Base-by-base conservation (phyloP, 495 filamentous ascomycete genomes). In the Rhypophila decipiens region DNA sequence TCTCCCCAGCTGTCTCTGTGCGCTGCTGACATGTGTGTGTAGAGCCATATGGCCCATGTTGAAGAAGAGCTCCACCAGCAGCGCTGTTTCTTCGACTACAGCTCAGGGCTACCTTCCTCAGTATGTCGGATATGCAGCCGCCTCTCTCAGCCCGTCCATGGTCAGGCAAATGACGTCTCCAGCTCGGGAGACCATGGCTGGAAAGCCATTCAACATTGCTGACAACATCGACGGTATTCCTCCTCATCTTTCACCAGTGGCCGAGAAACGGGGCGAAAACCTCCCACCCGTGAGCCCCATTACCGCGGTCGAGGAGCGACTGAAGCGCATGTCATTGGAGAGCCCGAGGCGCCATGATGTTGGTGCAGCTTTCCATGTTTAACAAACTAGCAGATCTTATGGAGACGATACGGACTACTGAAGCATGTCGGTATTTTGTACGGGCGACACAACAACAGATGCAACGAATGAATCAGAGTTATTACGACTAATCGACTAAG, bases 31-130 rank as follows among this genome's bases (percentile, higher is more conserved):
- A 7, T 31, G 27, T n/a, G 13, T 31, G 27, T 31, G 27, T 7
- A 31, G 27, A 13, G 27, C 27, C 11, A 54, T 74, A 5, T 70
- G 66, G 70, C 63, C 69, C 1, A 65, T 72, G 52, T 31, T 73
- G 47, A 74, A 72, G 56, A 69, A 66, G 47, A 63, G 63, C 4
- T 57, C 66, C 11, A 55, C 70, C 8, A 71, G 70, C 44, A 64
- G 72, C 35, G 58, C 68, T 4, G 43, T 76, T 15, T 68, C 71
- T 1, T 68, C 70, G 31, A 70, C 71, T 5, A 76, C 69, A 5
- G 72, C 67, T 18, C 69, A 69, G 13, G 72, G 70, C 31, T 60
- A 66, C 29, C 40, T 76, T 35, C 72, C 70, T n/a, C 68, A 67
- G n/a, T 73, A 68, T 39, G 45, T 63, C 13, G 70, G 68, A 2